A percentile compares a stretch with the other conserved stretches of the same genome.
phyloP scores from a whole-genome alignment of 1,284 basidiomycete species.

The Rhodotorula sp. region DNA sequence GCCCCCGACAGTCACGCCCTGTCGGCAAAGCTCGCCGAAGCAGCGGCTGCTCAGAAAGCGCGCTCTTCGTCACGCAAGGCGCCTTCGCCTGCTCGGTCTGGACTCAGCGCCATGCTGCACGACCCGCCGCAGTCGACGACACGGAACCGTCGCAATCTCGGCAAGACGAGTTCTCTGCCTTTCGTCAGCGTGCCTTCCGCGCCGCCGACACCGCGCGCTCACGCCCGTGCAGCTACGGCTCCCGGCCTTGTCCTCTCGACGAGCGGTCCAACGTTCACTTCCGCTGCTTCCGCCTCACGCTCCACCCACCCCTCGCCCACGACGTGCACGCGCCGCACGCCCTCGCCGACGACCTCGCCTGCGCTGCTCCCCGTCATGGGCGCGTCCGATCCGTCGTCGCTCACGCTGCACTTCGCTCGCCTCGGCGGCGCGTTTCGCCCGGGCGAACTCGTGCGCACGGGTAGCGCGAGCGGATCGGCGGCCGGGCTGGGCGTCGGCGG shows the following conservation, averaged over 20 bases:
- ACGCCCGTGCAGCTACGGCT: too few species aligned
- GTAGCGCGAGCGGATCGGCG: neutral
- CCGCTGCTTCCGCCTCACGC: too few species aligned
- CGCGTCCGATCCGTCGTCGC: neutral
- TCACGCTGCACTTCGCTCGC: slow-evolving; percentile 6
- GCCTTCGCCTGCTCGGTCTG: neutral
- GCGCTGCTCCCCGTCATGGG: neutral
- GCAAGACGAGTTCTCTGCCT: too few species aligned
- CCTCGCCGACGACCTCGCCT: neutral
- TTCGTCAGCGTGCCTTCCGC: too few species aligned
- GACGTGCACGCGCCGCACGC: neutral
- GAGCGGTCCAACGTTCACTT: too few species aligned
- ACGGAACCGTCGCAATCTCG: too few species aligned
- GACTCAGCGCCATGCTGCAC: too few species aligned
- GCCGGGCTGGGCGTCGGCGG: neutral
- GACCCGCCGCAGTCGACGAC: too few species aligned
- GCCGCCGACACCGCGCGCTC: too few species aligned
- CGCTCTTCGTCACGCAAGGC: neutral
- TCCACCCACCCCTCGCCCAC: too few species aligned
- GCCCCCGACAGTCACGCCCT: neutral
- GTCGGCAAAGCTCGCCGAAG: neutral
- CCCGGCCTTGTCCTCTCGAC: too few species aligned
- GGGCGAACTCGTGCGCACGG: neutral
- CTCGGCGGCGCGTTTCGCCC: neutral
- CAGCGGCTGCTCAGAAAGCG: neutral